These are phyloP conservation scores for Phytophthora capsici DNA, from an alignment of 352 stramenopile genomes.

Conservation along the genomic window DNA sequence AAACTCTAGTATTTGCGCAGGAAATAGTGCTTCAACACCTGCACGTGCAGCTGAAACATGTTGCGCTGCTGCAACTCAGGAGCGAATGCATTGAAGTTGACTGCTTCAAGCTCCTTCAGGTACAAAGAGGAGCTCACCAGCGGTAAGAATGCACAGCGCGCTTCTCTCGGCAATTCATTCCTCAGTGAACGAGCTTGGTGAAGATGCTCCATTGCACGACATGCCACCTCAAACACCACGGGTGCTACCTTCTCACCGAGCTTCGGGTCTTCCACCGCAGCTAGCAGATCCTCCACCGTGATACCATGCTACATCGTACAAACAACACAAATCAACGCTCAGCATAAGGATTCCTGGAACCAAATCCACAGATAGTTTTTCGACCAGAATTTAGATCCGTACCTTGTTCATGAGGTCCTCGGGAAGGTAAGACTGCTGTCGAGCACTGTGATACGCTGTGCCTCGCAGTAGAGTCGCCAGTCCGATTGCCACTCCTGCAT, in stretches of 20 bases:
- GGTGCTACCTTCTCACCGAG: slow-evolving; percentile 77
- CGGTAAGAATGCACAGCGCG: slow-evolving; percentile 73
- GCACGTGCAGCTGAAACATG: slow-evolving; percentile 66
- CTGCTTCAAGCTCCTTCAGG: slow-evolving; percentile 71
- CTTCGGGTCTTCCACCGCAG: slow-evolving; percentile 59
- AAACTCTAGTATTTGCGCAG: slow-evolving; percentile 72
- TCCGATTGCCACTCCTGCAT: slow-evolving; percentile 87
- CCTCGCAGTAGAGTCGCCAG: slow-evolving; percentile 85
- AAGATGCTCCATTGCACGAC: slow-evolving; percentile 83
- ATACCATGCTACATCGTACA: slow-evolving; percentile 49
- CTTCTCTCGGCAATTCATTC: slow-evolving; percentile 53
- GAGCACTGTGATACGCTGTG: slow-evolving; percentile 68
- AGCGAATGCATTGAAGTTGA: slow-evolving; percentile 86
- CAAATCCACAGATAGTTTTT: slow-evolving; percentile 17
- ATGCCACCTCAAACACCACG: slow-evolving; percentile 90
- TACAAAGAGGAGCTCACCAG: slow-evolving; percentile 70
- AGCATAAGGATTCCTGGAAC: slow-evolving; percentile 31
- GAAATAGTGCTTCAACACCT: slow-evolving; percentile 84
- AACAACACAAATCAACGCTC: slow-evolving; percentile 29
- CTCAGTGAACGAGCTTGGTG: slow-evolving; percentile 68
- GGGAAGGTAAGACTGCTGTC: slow-evolving; percentile 84
- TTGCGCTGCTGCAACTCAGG: slow-evolving; percentile 56
- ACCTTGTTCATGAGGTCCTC: slow-evolving; percentile 82
- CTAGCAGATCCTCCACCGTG: slow-evolving; percentile 59
- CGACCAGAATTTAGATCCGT: slow-evolving; percentile 11